These are phyloP conservation scores for Stentor roeselii DNA, from an alignment of 73 alveolate species.

Conservation along the genomic window DNA sequence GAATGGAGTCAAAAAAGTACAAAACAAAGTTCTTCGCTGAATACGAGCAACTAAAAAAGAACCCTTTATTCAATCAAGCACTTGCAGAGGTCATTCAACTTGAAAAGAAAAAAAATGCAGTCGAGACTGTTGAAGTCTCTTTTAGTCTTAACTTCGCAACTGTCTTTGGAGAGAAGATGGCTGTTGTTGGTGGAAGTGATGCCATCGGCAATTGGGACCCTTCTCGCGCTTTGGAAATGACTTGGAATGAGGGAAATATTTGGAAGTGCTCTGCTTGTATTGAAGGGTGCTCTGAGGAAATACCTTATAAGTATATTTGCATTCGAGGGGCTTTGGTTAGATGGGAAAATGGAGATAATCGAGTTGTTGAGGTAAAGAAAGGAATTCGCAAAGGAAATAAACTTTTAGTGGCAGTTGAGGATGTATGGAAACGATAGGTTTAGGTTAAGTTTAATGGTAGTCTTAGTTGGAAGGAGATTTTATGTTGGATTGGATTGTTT, in stretches of 20 bases:
- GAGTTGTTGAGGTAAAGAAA: not conserved
- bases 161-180: slow-evolving; percentile 12
- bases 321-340: not conserved
- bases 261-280: not conserved
- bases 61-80: not conserved
- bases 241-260: slow-evolving; percentile 19
- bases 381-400: not conserved
- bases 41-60: not conserved
- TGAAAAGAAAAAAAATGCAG: not conserved
- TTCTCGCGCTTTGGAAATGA: not conserved
- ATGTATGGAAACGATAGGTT: slow-evolving; percentile 8
- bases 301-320: slow-evolving; percentile 13
- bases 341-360: slow-evolving; percentile 23
- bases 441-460: too few relatives aligned
- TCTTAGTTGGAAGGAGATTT: too few relatives aligned
- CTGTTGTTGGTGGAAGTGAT: slow-evolving; percentile 9
- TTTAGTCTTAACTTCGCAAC: not conserved
- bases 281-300: not conserved
- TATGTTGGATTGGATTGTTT: too few relatives aligned
- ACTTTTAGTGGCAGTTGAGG: not conserved
- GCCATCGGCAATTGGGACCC: slow-evolving; percentile 18
- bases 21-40: not conserved
- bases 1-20: not conserved
- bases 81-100: not conserved
- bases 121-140: not conserved